Percentiles rank a stretch among this genome's conserved stretches.
Evolutionary conservation across 1,284 basidiomycete species (phyloP).

Genomic region (Cryptococcus neoformans): DNA sequence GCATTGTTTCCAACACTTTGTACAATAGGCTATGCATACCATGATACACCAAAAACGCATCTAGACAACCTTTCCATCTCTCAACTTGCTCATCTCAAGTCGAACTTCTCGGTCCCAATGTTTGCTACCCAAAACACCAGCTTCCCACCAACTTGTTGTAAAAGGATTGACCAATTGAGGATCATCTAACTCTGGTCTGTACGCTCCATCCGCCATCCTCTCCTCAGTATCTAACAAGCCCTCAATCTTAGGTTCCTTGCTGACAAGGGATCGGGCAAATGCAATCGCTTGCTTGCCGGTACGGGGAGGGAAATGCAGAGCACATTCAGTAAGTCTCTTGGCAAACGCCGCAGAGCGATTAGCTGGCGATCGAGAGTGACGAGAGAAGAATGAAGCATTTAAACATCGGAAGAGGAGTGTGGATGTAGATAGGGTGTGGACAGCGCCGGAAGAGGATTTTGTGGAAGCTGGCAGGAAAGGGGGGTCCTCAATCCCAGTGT

Average conservation of each 20-base stretch:
- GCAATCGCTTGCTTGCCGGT: slow-evolving; percentile 65
- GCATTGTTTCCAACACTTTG: neutral
- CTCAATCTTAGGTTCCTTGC: slow-evolving; percentile 74
- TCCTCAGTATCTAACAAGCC: slow-evolving; percentile 84
- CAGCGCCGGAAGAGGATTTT: slow-evolving; percentile 17
- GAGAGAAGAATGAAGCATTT: slow-evolving; percentile 68
- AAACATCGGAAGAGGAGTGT: slow-evolving; percentile 84
- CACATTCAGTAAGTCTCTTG: slow-evolving; percentile 78
- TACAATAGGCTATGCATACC: neutral
- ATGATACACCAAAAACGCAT: neutral
- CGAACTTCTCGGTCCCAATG: slow-evolving; percentile 49
- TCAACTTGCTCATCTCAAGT: slow-evolving; percentile 40
- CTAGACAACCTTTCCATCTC: slow-evolving; percentile 31
- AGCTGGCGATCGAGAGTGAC: slow-evolving; percentile 59
- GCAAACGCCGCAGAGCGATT: slow-evolving; percentile 85
- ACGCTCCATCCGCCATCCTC: slow-evolving; percentile 72
- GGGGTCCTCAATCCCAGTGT: slow-evolving; percentile 53
- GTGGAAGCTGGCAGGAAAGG: slow-evolving; percentile 28
- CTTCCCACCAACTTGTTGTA: slow-evolving; percentile 50
- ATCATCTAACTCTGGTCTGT: slow-evolving; percentile 77
- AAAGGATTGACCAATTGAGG: slow-evolving; percentile 63
- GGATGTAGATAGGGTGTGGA: slow-evolving; percentile 40
- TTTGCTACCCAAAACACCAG: slow-evolving; percentile 35
- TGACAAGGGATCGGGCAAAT: slow-evolving; percentile 68
- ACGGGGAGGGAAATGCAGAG: slow-evolving; percentile 72